Evolutionary conservation across 139 green algal genomes (phyloP).

Genomic region (Coccomyxa sp.): DNA sequence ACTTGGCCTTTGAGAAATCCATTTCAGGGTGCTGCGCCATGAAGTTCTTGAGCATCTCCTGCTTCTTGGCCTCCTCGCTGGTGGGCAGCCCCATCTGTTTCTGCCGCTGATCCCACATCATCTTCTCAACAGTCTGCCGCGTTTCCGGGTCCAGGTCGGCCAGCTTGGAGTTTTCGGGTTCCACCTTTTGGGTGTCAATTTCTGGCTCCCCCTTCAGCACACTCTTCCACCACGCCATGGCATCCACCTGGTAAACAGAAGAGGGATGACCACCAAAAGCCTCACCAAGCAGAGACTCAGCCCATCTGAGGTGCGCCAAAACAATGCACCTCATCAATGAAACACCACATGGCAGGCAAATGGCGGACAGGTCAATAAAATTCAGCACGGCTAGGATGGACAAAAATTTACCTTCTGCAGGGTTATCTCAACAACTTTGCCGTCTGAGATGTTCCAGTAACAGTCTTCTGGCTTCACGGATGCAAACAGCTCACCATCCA

Average conservation of each 20-base stretch:
- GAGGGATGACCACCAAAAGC: background rate
- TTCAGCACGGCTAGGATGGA: background rate
- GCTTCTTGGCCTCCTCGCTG: conserved; percentile 86
- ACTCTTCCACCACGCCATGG: conserved; percentile 90
- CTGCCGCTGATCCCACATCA: conserved; percentile 96
- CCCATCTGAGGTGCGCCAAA: background rate
- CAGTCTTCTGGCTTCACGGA: conserved; percentile 82
- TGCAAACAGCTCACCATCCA: conserved; percentile 74
- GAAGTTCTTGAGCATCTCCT: conserved; percentile 95
- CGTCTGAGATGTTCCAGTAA: conserved; percentile 76
- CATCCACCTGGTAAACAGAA: conserved; percentile 29
- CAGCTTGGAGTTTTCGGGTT: conserved; percentile 95
- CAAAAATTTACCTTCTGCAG: conserved; percentile 67
- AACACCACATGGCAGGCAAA: background rate
- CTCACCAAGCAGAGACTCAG: no score
- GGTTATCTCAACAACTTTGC: conserved; percentile 65
- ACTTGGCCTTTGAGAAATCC: conserved; percentile 93
- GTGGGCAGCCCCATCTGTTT: conserved; percentile 92
- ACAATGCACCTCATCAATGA: background rate
- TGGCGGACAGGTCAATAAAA: background rate
- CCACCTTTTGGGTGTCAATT: conserved; percentile 90
- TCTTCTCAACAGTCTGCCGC: conserved; percentile 87
- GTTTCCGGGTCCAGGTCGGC: conserved; percentile 92
- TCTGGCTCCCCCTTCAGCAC: conserved; percentile 77
- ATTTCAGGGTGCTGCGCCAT: conserved; percentile 94